phyloP scores from a whole-genome alignment of 148 eudicot species.

The Euryodendron excelsum region DNA sequence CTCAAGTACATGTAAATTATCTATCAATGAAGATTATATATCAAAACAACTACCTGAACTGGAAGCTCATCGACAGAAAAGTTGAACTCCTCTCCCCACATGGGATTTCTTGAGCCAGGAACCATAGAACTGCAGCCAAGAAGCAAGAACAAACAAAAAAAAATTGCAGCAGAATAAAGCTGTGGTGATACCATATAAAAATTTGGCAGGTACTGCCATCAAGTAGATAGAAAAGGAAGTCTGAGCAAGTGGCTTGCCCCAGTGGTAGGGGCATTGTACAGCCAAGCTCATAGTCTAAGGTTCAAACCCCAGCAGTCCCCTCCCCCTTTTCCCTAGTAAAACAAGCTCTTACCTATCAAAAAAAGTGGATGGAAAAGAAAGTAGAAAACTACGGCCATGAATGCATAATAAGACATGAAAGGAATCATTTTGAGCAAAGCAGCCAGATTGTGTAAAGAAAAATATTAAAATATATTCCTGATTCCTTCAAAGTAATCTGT shows the following conservation, averaged over 20 bases:
- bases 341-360: too few species aligned
- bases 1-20: not conserved
- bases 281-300: too few species aligned
- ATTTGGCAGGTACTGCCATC: not conserved
- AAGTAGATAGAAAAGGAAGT: not conserved
- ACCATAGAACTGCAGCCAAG: conserved; percentile 76
- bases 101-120: conserved; percentile 96
- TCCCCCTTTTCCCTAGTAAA: too few species aligned
- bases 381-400: not conserved
- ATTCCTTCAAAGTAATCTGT: not conserved
- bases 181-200: not conserved
- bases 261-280: too few species aligned
- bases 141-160: not conserved
- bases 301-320: too few species aligned
- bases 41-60: conserved; percentile 55
- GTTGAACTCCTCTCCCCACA: conserved; percentile 98
- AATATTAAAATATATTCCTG: not conserved
- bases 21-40: not conserved
- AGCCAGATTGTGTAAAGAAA: not conserved
- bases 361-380: too few species aligned
- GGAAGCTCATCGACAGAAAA: conserved; percentile 85
- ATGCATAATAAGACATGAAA: not conserved
- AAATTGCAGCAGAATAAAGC: not conserved
- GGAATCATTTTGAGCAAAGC: not conserved
- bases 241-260: too few species aligned